Conservation (phyloP, 148 eudicot genomes). For the Chenopodium album region DNA sequence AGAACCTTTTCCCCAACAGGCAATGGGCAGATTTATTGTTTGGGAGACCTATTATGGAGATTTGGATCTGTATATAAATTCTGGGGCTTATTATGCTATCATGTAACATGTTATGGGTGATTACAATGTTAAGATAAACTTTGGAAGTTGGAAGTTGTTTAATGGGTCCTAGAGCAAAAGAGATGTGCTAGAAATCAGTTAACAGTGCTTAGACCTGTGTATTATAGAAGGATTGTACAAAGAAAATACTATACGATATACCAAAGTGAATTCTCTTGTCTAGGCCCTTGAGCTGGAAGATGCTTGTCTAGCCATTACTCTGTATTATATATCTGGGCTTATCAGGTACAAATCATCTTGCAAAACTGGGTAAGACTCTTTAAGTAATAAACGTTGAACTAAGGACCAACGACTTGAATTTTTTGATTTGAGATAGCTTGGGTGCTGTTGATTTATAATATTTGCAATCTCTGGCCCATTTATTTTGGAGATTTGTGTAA, state of each 20-base stretch:
- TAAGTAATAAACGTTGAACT: background rate
- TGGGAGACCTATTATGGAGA: background rate
- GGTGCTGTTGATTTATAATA: background rate
- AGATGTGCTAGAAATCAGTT: background rate
- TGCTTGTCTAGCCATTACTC: background rate
- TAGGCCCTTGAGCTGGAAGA: background rate
- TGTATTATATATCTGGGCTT: background rate
- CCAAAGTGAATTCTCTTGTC: background rate
- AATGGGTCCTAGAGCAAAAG: constrained; percentile 3
- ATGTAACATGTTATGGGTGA: background rate
- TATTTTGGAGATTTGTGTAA: background rate
- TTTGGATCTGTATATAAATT: background rate
- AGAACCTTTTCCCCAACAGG: background rate
- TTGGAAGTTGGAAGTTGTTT: constrained; percentile 1
- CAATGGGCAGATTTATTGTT: background rate
- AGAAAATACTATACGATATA: background rate
- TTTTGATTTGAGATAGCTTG: background rate
- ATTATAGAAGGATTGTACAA: background rate
- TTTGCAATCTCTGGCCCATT: background rate
- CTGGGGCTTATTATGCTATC: background rate
- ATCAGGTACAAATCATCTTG: background rate
- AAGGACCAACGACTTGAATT: background rate
- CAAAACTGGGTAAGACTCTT: background rate
- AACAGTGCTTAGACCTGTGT: background rate
- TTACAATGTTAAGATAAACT: background rate